A percentile compares a stretch with the other conserved stretches of the same genome.
These are phyloP conservation scores for Podila epicladia DNA, from an alignment of 192 early-diverging fungal genomes.

Conservation along the genomic window DNA sequence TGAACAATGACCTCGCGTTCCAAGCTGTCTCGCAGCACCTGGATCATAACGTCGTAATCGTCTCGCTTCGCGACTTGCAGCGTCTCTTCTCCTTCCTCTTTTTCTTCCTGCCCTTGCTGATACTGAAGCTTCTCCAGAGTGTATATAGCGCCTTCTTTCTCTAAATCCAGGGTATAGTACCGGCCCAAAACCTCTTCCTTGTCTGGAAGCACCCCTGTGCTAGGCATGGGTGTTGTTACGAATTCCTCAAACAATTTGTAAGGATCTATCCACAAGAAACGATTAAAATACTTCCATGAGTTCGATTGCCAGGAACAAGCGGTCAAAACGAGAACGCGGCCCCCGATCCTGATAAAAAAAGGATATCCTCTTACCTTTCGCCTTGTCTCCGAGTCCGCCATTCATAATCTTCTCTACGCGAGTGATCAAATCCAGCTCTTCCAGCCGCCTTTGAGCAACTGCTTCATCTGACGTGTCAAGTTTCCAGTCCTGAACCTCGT, in stretches of 20 bases:
- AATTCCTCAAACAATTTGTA: constrained; percentile 46
- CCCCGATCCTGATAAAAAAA: too few species aligned
- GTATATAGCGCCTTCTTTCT: constrained; percentile 46
- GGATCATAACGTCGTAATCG: constrained; percentile 33
- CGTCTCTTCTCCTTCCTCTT: not conserved
- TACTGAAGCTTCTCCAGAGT: constrained; percentile 24
- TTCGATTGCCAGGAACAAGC: not conserved
- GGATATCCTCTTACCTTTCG: constrained; percentile 22
- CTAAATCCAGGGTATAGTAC: constrained; percentile 43
- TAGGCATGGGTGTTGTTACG: constrained; percentile 14
- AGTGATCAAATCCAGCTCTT: constrained; percentile 63
- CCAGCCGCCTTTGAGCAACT: constrained; percentile 72
- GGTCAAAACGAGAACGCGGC: not conserved
- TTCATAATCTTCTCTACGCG: constrained; percentile 52
- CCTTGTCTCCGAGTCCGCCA: constrained; percentile 38
- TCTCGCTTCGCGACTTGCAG: not conserved
- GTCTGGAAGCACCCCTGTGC: constrained; percentile 11
- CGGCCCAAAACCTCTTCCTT: constrained; percentile 40
- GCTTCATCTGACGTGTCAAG: constrained; percentile 84
- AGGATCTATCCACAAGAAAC: constrained; percentile 14
- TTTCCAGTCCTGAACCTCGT: constrained; percentile 79
- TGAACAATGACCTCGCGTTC: constrained; percentile 40
- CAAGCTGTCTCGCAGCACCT: constrained; percentile 27
- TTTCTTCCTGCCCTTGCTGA: constrained; percentile 1
- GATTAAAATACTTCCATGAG: not conserved